These are phyloP conservation scores for Scenedesmus sp. DNA, from an alignment of 163 green algal genomes.

Conservation along the genomic window DNA sequence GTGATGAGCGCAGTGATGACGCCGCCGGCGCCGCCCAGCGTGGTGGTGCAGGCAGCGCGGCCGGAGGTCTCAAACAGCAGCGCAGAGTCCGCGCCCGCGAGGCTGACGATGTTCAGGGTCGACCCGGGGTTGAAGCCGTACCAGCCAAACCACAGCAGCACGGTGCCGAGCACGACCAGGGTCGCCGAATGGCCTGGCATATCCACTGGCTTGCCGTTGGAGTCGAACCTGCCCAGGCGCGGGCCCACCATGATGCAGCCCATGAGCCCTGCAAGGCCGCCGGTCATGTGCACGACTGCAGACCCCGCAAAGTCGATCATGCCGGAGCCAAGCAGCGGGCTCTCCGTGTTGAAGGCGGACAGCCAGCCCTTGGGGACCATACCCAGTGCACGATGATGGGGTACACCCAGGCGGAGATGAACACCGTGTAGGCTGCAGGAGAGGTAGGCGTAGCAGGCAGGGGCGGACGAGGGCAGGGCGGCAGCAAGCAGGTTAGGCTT, in stretches of 20 bases:
- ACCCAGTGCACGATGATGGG: constrained; percentile 89
- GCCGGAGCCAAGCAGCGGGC: constrained; percentile 69
- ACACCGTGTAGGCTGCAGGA: constrained; percentile 78
- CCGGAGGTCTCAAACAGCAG: constrained; percentile 75
- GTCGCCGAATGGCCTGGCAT: constrained; percentile 87
- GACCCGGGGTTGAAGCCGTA: constrained; percentile 97
- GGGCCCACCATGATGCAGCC: constrained; percentile 81
- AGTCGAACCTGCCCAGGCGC: constrained; percentile 87
- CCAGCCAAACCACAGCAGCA: constrained; percentile 97
- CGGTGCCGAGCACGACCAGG: constrained; percentile 90
- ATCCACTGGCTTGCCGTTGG: constrained; percentile 80
- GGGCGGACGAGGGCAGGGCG: neutral
- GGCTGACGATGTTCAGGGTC: constrained; percentile 71
- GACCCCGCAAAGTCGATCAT: constrained; percentile 88
- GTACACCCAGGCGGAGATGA: constrained; percentile 88
- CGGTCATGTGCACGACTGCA: constrained; percentile 86
- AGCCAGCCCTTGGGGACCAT: constrained; percentile 85
- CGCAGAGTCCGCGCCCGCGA: constrained; percentile 35
- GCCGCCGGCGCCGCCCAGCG: constrained; percentile 84
- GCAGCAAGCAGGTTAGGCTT: neutral
- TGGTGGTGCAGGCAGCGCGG: constrained; percentile 89
- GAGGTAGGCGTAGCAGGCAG: neutral
- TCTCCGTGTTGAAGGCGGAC: constrained; percentile 59
- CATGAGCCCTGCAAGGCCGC: constrained; percentile 77
- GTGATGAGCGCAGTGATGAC: constrained; percentile 84